A percentile compares a stretch with the other conserved stretches of the same genome.
Evolutionary conservation across 148 eudicot species (phyloP).

Genomic region (Vaccinium myrtillus): DNA sequence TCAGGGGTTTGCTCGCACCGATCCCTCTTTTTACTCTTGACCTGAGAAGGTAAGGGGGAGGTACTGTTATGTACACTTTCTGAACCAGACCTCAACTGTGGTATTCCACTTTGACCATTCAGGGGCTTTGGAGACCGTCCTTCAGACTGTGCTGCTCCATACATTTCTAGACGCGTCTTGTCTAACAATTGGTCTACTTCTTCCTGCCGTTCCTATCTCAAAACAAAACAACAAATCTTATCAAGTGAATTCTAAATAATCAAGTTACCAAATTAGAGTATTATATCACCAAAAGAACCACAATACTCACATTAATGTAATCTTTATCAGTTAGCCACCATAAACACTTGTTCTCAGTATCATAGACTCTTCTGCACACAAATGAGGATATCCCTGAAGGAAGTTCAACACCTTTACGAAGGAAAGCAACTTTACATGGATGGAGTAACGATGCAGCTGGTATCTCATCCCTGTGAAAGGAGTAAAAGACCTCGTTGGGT

Average conservation of each 20-base stretch:
- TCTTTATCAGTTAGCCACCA: conserved; percentile 89
- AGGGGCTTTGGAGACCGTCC: conserved; percentile 72
- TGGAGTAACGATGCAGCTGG: conserved; percentile 86
- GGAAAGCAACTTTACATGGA: conserved; percentile 90
- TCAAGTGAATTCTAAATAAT: neutral
- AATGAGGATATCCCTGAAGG: conserved; percentile 72
- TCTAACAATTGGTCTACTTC: conserved; percentile 78
- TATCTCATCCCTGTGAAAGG: conserved; percentile 82
- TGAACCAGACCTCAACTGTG: conserved; percentile 62
- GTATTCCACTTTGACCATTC: conserved; percentile 50
- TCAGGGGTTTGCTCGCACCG: conserved; percentile 61
- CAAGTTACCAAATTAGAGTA: conserved; percentile 4
- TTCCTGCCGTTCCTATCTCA: conserved; percentile 74
- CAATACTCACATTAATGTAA: conserved; percentile 62
- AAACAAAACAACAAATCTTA: conserved; percentile 19
- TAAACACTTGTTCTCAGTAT: conserved; percentile 64
- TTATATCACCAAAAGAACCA: neutral
- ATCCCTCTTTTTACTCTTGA: conserved; percentile 82
- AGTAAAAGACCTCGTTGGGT: conserved; percentile 86
- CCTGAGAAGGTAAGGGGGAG: conserved; percentile 49
- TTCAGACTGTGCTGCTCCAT: conserved; percentile 63
- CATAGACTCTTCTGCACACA: conserved; percentile 83
- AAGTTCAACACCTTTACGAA: conserved; percentile 79
- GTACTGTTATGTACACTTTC: conserved; percentile 65
- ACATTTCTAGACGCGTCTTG: conserved; percentile 68